Base-by-base conservation (phyloP, 228 moss, liverwort and hornwort species). In the Sphagnum magellanicum region DNA sequence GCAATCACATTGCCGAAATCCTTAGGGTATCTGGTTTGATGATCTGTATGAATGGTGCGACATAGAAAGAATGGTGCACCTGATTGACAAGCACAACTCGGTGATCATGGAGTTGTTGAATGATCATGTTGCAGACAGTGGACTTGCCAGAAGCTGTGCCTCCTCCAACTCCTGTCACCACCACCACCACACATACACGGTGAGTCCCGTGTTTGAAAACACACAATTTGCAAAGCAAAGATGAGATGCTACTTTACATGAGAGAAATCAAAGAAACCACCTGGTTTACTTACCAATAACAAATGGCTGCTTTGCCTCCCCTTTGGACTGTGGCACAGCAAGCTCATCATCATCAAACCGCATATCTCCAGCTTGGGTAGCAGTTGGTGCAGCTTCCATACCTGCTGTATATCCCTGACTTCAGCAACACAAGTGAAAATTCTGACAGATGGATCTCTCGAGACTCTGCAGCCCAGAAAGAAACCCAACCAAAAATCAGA, bases 101-200 rank as follows among this genome's bases (percentile, higher is more conserved):
- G 74, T 78, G 81, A 13, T 81, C 81, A 63, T 81, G 81, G 11
- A 81, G 81, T 72, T 81, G 81, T 62, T 81, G 81, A 49, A 81
- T 78, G 65, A 81, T 77, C 78, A 81, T 74, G 52, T 81, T 74
- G 63, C 81, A 81, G n/a, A 81, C 81, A 13, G 81, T 81, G 6
- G 81, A 74, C 59, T 81, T 81, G 64, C 81, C 81, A 0, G 81
- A 81, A 8, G 81, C 81, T 16, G 81, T 81, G 14, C 81, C 81
- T 13, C 81, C 81, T 51, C 76, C 81, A 53, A 81, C 81, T 13
- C 81, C 81, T 78, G 55, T 55, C 55, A 55, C 8, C 55, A 55
- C 55, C 55, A 55, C 1, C 55, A 8, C 55, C 55, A 55, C 4
- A 55, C 8, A 8, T 8, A 8, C 55, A 55, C 55, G 2, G 8